A percentile compares a stretch with the other conserved stretches of the same genome.
These are phyloP conservation scores for Calonectria multiphialidica DNA, from an alignment of 2,329 filamentous ascomycete species.

Conservation along the genomic window DNA sequence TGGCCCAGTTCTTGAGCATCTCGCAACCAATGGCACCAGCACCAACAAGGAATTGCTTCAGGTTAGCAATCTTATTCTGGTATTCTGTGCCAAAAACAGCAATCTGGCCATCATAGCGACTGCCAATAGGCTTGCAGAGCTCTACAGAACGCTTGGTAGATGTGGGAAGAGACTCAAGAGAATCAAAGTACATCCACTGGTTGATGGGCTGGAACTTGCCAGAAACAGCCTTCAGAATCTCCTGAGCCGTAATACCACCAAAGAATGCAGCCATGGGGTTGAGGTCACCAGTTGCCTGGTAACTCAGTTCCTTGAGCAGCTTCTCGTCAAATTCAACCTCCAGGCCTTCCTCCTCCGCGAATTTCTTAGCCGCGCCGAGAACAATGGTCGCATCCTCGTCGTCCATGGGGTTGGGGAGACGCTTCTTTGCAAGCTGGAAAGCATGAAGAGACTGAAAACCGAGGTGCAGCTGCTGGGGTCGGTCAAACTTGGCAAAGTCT, in stretches of 20 bases:
- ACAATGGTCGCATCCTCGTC: constrained; percentile 86
- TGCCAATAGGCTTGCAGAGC: constrained; percentile 85
- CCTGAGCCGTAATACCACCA: constrained; percentile 92
- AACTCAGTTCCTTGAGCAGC: constrained; percentile 91
- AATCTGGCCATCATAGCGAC: constrained; percentile 96
- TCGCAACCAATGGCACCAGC: constrained; percentile 98
- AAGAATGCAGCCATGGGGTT: constrained; percentile 96
- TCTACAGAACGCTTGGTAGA: constrained; percentile 83
- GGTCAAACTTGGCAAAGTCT: constrained; percentile 98
- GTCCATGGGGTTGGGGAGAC: constrained; percentile 85
- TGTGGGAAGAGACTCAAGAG: constrained; percentile 91
- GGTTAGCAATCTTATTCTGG: constrained; percentile 91
- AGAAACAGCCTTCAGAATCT: constrained; percentile 95
- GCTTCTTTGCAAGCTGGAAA: constrained; percentile 81
- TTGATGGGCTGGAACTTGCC: constrained; percentile 97
- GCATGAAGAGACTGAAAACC: constrained; percentile 93
- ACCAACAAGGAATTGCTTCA: constrained; percentile 94
- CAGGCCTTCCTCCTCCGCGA: constrained; percentile 78
- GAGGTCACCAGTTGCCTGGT: constrained; percentile 91
- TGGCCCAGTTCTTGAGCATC: constrained; percentile 99
- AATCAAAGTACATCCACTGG: constrained; percentile 98
- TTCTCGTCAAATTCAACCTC: constrained; percentile 88
- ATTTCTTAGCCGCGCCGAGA: constrained; percentile 78
- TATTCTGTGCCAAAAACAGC: constrained; percentile 94
- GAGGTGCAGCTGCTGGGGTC: constrained; percentile 90